phyloP scores from a whole-genome alignment of 2,329 filamentous ascomycete species.

The Arthrobotrys pseudoclavata region DNA sequence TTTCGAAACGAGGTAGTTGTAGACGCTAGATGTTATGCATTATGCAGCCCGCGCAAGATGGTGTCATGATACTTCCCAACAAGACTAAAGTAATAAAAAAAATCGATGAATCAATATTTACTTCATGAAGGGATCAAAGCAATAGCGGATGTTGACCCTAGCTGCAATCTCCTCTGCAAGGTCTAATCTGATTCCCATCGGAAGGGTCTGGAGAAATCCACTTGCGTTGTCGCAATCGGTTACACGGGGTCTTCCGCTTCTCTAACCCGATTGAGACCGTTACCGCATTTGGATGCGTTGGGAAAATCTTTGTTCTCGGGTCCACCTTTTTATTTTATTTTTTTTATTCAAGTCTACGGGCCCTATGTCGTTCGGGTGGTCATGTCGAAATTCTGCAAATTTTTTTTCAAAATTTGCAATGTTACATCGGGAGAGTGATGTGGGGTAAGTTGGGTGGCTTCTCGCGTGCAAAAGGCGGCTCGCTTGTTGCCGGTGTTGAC shows the following conservation, averaged over 20 bases:
- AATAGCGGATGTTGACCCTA: not conserved
- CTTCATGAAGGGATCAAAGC: not conserved
- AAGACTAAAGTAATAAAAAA: not conserved
- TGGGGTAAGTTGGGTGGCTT: not conserved
- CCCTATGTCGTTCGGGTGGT: not conserved
- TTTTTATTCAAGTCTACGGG: not conserved
- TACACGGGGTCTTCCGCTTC: slow-evolving; percentile 17
- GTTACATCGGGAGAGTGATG: slow-evolving; percentile 4
- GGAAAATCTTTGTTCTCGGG: not conserved
- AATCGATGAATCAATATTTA: not conserved
- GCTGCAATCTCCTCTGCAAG: not conserved
- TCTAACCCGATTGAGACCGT: slow-evolving; percentile 20
- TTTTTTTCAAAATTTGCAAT: not conserved
- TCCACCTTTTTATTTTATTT: too few species aligned
- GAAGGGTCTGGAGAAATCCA: slow-evolving; percentile 20
- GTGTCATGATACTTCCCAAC: slow-evolving; percentile 17
- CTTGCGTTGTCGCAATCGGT: not conserved
- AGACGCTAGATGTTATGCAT: not conserved
- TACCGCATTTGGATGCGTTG: slow-evolving; percentile 27
- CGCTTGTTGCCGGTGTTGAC: slow-evolving; percentile 12
- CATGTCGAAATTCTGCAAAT: not conserved
- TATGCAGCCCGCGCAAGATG: not conserved
- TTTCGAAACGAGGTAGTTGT: not conserved
- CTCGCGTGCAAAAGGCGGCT: not conserved
- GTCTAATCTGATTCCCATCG: not conserved